phyloP scores from a whole-genome alignment of 352 stramenopile species.

The Phytopythium mirpurense region DNA sequence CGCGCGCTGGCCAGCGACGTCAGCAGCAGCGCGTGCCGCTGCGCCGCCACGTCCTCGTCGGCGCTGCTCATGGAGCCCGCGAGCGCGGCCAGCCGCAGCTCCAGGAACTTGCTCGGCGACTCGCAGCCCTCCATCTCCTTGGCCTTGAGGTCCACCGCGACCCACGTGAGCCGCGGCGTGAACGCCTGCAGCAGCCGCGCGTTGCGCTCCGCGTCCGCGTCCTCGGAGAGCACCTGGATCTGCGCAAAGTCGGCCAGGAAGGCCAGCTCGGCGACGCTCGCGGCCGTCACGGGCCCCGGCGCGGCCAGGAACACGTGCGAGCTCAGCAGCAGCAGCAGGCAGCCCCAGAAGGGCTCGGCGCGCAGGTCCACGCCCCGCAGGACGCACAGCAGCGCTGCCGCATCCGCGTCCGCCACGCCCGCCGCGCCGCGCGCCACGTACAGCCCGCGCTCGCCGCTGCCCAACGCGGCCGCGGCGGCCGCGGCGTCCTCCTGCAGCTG shows the following conservation, averaged over 20 bases:
- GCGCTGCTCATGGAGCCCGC: conserved; percentile 13
- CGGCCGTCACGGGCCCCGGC: conserved; percentile 26
- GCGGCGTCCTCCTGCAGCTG: conserved; percentile 20
- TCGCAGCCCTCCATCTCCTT: conserved; percentile 75
- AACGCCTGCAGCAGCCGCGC: conserved; percentile 40
- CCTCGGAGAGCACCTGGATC: conserved; percentile 35
- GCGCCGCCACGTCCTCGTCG: conserved; percentile 34
- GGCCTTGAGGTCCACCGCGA: conserved; percentile 67
- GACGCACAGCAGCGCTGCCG: conserved; percentile 41
- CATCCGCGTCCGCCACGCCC: conserved; percentile 42
- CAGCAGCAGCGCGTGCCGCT: conserved; percentile 30
- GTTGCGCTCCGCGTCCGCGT: conserved; percentile 25
- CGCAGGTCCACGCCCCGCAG: conserved; percentile 44
- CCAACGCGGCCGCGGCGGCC: not conserved
- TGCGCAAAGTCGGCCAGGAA: conserved; percentile 48
- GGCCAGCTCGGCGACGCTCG: conserved; percentile 33
- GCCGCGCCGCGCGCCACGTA: conserved; percentile 45
- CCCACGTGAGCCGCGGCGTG: conserved; percentile 56
- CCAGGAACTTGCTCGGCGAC: conserved; percentile 60
- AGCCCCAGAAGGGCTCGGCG: conserved; percentile 56
- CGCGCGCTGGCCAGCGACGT: conserved; percentile 25
- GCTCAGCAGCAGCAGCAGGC: conserved; percentile 47
- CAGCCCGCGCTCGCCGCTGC: conserved; percentile 31
- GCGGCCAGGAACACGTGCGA: conserved; percentile 51
- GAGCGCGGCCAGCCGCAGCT: conserved; percentile 44